Percentiles rank a stretch among this genome's conserved stretches.
These are phyloP conservation scores for Ogataea paraovalis DNA, from an alignment of 805 yeast genomes.

Conservation along the genomic window DNA sequence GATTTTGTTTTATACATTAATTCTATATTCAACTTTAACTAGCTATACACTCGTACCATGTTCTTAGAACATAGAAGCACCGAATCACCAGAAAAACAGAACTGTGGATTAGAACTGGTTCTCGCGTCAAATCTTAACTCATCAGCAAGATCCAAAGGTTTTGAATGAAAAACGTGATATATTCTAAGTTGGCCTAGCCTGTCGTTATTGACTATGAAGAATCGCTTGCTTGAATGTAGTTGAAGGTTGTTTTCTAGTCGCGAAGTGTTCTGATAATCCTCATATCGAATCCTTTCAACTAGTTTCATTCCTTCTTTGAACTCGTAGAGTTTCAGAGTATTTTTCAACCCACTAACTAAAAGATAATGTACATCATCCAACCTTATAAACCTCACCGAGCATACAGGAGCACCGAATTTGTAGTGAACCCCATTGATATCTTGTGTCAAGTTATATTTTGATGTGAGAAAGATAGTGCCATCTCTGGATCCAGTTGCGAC, in stretches of 20 bases:
- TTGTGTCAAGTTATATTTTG: neutral
- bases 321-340: slow-evolving; percentile 7
- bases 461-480: neutral
- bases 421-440: neutral
- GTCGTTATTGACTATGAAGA: slow-evolving; percentile 13
- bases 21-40: too few relatives aligned
- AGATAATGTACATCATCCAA: slow-evolving; percentile 2
- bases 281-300: slow-evolving; percentile 6
- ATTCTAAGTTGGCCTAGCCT: slow-evolving; percentile 5
- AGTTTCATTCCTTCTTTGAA: neutral
- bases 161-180: slow-evolving; percentile 11
- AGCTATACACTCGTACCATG: neutral
- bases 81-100: slow-evolving; percentile 8
- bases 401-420: slow-evolving; percentile 10
- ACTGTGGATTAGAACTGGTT: slow-evolving; percentile 5
- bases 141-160: slow-evolving; percentile 5
- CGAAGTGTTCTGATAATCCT: slow-evolving; percentile 8
- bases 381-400: slow-evolving; percentile 8
- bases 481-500: slow-evolving; percentile 1
- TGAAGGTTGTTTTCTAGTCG: slow-evolving; percentile 10
- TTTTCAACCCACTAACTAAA: slow-evolving; percentile 15
- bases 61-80: neutral
- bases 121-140: neutral
- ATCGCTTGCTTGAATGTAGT: slow-evolving; percentile 7
- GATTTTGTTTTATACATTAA: too few relatives aligned